A percentile compares a stretch with the other conserved stretches of the same genome.
Conservation (phyloP, 75 land plant species). For the Cryptomeria japonica region DNA sequence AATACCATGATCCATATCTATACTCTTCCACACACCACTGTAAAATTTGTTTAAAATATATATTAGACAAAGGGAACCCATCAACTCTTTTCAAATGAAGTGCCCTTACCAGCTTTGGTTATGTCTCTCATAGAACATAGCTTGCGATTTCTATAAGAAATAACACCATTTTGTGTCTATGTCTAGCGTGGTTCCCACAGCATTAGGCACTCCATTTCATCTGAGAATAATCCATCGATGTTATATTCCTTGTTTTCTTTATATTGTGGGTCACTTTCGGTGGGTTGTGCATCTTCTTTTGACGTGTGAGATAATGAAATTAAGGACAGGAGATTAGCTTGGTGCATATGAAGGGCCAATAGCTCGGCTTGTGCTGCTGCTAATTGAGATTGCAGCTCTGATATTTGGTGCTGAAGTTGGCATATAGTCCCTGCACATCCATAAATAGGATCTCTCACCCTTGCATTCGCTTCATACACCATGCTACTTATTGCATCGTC, state of each 20-base stretch:
- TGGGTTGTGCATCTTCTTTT: too few relatives aligned
- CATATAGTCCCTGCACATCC: neutral
- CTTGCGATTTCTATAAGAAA: too few relatives aligned
- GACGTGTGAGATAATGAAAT: neutral
- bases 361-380: neutral
- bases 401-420: neutral
- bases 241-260: neutral
- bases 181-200: too few relatives aligned
- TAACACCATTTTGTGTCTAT: too few relatives aligned
- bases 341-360: neutral
- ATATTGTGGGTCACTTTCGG: neutral
- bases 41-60: too few relatives aligned
- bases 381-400: neutral
- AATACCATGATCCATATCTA: too few relatives aligned
- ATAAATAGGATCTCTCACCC: conserved; percentile 9
- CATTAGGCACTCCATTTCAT: too few relatives aligned
- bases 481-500: neutral
- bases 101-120: too few relatives aligned
- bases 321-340: neutral
- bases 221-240: neutral
- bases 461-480: conserved; percentile 15
- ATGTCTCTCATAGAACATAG: too few relatives aligned
- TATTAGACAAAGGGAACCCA: too few relatives aligned
- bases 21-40: too few relatives aligned
- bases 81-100: too few relatives aligned